A percentile compares a stretch with the other conserved stretches of the same genome.
phyloP scores from a whole-genome alignment of 306 rosid species.

The Leucaena leucocephala region DNA sequence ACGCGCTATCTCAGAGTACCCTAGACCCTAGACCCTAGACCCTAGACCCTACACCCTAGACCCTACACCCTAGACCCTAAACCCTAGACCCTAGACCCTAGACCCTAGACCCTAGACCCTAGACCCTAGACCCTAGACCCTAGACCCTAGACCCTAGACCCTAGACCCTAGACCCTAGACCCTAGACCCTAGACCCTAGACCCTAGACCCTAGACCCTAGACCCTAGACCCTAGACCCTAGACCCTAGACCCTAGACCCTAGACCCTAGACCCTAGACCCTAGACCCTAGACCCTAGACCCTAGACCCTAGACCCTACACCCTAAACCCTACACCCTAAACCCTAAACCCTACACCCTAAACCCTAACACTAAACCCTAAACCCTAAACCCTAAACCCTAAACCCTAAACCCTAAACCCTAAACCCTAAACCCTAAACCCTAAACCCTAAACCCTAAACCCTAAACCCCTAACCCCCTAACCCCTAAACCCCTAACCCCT shows the following conservation, averaged over 20 bases:
- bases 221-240: not conserved
- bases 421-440: constrained; percentile 38
- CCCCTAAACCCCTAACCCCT: constrained; percentile 24
- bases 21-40: not conserved
- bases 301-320: not conserved
- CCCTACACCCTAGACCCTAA: constrained; percentile 17
- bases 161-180: not conserved
- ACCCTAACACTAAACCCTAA: constrained; percentile 25
- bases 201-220: not conserved
- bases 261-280: not conserved
- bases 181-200: not conserved
- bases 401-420: constrained; percentile 40
- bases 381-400: not conserved
- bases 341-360: constrained; percentile 24
- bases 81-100: constrained; percentile 1
- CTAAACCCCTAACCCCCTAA: constrained; percentile 32
- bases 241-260: not conserved
- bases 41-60: not conserved
- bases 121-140: not conserved
- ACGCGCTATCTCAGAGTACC: too few relatives aligned
- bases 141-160: not conserved
- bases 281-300: not conserved
- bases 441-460: constrained; percentile 36
- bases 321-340: not conserved
- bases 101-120: constrained; percentile 13